A percentile compares a stretch with the other conserved stretches of the same genome.
Evolutionary conservation across 169 alveolate genomes (phyloP).

Genomic region (Toxoplasma gondii): DNA sequence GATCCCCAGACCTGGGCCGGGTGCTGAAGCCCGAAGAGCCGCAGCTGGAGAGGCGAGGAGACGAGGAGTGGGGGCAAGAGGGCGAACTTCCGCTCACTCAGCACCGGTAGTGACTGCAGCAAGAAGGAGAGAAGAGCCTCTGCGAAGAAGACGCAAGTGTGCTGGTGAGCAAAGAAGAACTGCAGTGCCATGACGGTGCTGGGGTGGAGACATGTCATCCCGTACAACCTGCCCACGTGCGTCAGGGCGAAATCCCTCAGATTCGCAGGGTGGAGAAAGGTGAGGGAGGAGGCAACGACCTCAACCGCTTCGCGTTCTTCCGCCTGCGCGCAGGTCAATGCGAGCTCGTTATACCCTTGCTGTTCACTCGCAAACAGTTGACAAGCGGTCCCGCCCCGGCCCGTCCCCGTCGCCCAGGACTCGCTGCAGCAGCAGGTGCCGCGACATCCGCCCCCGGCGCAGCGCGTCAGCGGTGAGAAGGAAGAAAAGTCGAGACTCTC

Average conservation of each 20-base stretch:
- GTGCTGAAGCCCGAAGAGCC: neutral
- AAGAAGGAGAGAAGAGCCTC: conserved; percentile 50
- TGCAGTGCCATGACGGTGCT: conserved; percentile 50
- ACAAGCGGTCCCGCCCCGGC: neutral
- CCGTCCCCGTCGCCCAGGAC: conserved; percentile 28
- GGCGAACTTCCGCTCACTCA: conserved; percentile 61
- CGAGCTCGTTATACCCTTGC: conserved; percentile 24
- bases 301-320: conserved; percentile 59
- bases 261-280: conserved; percentile 54
- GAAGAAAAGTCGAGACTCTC: neutral
- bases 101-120: conserved; percentile 37
- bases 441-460: conserved; percentile 20
- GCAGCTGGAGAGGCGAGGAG: conserved; percentile 44
- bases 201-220: conserved; percentile 29
- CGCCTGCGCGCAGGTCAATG: conserved; percentile 42
- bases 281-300: conserved; percentile 48
- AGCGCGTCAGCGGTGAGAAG: neutral
- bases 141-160: conserved; percentile 63
- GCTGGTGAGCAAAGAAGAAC: conserved; percentile 63
- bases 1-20: neutral
- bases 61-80: conserved; percentile 60
- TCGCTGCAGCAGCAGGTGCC: conserved; percentile 26
- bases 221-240: conserved; percentile 39
- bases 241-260: conserved; percentile 26
- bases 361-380: neutral